Base-by-base conservation (phyloP, 2,329 filamentous ascomycete species). In the Myriosclerotinia duriaeana region DNA sequence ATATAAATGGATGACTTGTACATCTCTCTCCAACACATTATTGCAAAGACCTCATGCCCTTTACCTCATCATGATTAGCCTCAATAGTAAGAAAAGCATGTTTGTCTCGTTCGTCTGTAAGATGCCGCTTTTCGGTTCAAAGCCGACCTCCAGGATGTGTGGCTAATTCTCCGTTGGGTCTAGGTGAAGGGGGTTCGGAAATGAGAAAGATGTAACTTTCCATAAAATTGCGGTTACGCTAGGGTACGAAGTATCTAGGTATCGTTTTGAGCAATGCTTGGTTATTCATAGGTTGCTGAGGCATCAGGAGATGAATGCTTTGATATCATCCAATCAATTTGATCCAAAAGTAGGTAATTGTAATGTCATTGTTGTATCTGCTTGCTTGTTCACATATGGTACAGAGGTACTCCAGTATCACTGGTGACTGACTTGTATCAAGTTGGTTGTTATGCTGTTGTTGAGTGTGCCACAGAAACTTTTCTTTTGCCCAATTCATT, bases 151-250 rank as follows among this genome's bases (percentile, higher is more conserved):
- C 26, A 26, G 26, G 26, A 26, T 26, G 44, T 46, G 8, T 60
- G 56, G 44, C 56, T 50, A 20, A 17, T 48, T 12, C 44, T 50
- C 56, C 44, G 8, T 26, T 26, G 26, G 20, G 34, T 17, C 11
- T 22, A 38, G 44, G 44, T 38, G 30, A 48, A 50, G 26, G 30
- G 34, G 42, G 42, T 15, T 48, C 44, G 58, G 58, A 60, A 50
- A 60, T 60, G 44, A 60, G 44, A 50, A 38, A 38, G 44, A 60
- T 50, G 58, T 44, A 50, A 26, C 20, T 38, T 14, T 17, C 44
- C 58, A 60, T 50, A n/a, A 59, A 48, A 59, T 11, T 30, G 40
- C 56, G 26, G 56, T 59, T 48, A 59, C 56, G 40, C 40, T 34
- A 15, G 22, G 12, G 40, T 59, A 59, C 40, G 40, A 26, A 26